These are phyloP conservation scores for Strobilomyces dryophilus DNA, from an alignment of 768 basidiomycete species.

Conservation along the genomic window DNA sequence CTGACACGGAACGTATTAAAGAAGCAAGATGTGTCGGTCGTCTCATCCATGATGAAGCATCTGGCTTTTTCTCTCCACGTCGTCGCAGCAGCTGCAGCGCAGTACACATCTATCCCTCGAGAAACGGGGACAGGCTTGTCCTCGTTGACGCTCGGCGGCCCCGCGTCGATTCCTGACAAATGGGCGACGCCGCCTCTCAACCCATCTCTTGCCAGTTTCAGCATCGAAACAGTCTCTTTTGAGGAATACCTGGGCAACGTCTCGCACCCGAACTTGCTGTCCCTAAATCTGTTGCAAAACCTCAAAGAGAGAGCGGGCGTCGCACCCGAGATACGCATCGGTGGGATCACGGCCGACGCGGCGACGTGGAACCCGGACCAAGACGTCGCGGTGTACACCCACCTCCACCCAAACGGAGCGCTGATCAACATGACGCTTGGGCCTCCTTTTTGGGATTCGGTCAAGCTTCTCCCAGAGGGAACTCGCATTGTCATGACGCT, in stretches of 20 bases:
- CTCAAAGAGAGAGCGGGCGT: too few relatives aligned
- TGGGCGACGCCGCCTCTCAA: constrained; percentile 37
- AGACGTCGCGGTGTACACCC: constrained; percentile 32
- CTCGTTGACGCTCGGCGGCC: constrained; percentile 36
- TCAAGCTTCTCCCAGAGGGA: constrained; percentile 39
- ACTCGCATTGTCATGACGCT: constrained; percentile 46
- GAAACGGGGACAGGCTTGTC: not conserved
- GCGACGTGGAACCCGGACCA: constrained; percentile 45
- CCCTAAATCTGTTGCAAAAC: too few relatives aligned
- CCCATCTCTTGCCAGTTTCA: constrained; percentile 48
- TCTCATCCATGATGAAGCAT: constrained; percentile 8
- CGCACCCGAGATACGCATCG: constrained; percentile 31
- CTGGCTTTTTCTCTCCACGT: not conserved
- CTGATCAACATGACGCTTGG: constrained; percentile 51
- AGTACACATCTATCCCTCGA: constrained; percentile 7
- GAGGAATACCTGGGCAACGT: constrained; percentile 40
- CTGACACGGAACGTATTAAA: too few relatives aligned
- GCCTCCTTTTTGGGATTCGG: constrained; percentile 45
- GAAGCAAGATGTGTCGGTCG: not conserved
- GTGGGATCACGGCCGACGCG: constrained; percentile 53
- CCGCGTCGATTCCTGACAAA: constrained; percentile 38
- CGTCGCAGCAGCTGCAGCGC: constrained; percentile 2
- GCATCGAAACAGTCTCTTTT: too few relatives aligned
- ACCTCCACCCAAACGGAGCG: constrained; percentile 39
- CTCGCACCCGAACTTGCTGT: constrained; percentile 40